Conservation (phyloP, 2,329 filamentous ascomycete genomes). For the Sordariomycetes sp. region DNA sequence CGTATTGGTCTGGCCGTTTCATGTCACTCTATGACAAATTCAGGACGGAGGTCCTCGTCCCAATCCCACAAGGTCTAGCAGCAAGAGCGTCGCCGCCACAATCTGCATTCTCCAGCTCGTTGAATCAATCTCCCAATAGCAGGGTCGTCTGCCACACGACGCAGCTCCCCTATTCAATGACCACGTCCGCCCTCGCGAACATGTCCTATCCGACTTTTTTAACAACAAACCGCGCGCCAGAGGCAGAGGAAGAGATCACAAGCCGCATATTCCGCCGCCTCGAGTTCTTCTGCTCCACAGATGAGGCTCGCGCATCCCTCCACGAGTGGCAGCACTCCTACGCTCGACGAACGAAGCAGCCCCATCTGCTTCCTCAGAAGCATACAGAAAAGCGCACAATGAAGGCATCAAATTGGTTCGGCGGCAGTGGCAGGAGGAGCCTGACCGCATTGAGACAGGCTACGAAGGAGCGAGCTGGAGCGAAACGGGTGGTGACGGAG, state of each 20-base stretch:
- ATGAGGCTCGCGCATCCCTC: conserved; percentile 37
- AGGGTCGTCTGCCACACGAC: no score
- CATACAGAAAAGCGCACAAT: conserved; percentile 19
- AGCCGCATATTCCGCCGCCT: conserved; percentile 37
- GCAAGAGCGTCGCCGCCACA: background rate
- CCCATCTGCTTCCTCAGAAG: conserved; percentile 28
- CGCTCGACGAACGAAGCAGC: conserved; percentile 27
- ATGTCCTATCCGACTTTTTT: no score
- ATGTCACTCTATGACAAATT: conserved; percentile 42
- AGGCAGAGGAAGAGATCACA: conserved; percentile 31
- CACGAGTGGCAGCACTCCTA: conserved; percentile 39
- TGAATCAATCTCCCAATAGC: background rate
- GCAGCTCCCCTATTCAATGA: background rate
- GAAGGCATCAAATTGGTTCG: conserved; percentile 18
- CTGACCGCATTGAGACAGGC: conserved; percentile 7
- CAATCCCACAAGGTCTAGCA: background rate
- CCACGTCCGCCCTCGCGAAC: background rate
- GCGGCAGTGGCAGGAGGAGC: conserved; percentile 9
- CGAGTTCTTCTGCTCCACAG: conserved; percentile 34
- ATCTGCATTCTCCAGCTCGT: background rate
- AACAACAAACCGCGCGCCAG: background rate
- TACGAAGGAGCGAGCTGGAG: background rate
- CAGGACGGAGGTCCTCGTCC: conserved; percentile 11
- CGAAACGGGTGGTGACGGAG: background rate
- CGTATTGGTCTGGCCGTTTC: conserved; percentile 57